These are phyloP conservation scores for Peronospora belbahrii DNA, from an alignment of 352 stramenopile genomes.

Conservation along the genomic window DNA sequence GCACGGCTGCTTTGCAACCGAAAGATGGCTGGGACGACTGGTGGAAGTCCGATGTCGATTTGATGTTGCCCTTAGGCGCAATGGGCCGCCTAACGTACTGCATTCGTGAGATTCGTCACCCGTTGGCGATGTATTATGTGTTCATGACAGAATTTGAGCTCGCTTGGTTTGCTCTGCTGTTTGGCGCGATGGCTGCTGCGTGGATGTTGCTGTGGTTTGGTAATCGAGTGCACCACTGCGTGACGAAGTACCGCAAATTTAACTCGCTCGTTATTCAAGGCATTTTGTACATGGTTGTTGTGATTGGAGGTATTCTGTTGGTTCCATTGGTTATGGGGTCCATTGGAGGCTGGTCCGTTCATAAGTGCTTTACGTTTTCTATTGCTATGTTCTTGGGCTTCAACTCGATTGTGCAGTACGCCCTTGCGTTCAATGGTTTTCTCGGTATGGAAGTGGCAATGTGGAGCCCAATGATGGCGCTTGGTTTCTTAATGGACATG, in stretches of 20 bases:
- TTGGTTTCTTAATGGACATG: conserved; percentile 86
- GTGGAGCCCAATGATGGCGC: conserved; percentile 54
- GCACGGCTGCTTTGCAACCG: conserved; percentile 32
- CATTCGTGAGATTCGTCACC: conserved; percentile 69
- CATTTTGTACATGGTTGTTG: conserved; percentile 65
- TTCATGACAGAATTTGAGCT: conserved; percentile 66
- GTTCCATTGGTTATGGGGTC: conserved; percentile 48
- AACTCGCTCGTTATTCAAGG: conserved; percentile 50
- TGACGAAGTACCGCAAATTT: conserved; percentile 54
- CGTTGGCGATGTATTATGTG: conserved; percentile 76
- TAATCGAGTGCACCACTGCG: conserved; percentile 34
- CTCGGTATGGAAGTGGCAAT: conserved; percentile 55
- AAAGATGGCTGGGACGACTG: conserved; percentile 73
- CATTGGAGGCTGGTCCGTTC: conserved; percentile 46
- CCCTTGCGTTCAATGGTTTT: conserved; percentile 54
- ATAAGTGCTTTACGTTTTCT: conserved; percentile 64
- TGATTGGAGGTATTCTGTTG: conserved; percentile 50
- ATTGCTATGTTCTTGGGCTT: conserved; percentile 61
- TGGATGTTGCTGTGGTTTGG: conserved; percentile 51
- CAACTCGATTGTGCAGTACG: conserved; percentile 67
- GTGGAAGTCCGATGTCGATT: conserved; percentile 60
- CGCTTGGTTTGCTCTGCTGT: conserved; percentile 33
- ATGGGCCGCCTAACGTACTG: conserved; percentile 75
- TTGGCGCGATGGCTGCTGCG: conserved; percentile 41
- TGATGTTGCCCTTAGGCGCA: conserved; percentile 53